A percentile compares a stretch with the other conserved stretches of the same genome.
Conservation (phyloP, 2,329 filamentous ascomycete species). For the Ophiosphaerella herpotricha region DNA sequence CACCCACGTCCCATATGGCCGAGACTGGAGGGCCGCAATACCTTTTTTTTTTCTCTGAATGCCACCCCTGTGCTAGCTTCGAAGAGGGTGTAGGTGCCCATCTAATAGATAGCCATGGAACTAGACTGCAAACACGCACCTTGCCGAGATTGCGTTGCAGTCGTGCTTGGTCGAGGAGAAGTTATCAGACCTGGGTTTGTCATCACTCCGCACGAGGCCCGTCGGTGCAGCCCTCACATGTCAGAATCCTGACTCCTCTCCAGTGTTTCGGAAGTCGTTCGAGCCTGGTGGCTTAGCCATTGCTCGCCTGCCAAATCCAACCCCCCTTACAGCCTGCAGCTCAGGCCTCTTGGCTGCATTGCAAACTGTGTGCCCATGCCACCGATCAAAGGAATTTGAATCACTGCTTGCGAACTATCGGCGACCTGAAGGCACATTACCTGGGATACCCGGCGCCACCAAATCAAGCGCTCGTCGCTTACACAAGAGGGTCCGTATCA, state of each 20-base stretch:
- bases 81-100: background rate
- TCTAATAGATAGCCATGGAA: background rate
- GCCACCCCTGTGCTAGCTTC: background rate
- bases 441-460: slow-evolving; percentile 13
- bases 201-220: background rate
- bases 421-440: background rate
- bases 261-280: slow-evolving; percentile 7
- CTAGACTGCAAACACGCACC: background rate
- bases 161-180: background rate
- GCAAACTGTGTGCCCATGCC: background rate
- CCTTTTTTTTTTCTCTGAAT: background rate
- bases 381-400: slow-evolving; percentile 8
- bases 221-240: slow-evolving; percentile 1
- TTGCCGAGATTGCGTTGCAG: slow-evolving; percentile 3
- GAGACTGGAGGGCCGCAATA: background rate
- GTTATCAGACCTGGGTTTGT: background rate
- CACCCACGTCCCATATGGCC: background rate
- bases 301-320: slow-evolving; percentile 4
- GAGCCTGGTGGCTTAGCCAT: slow-evolving; percentile 12
- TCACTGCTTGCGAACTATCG: slow-evolving; percentile 10
- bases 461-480: slow-evolving; percentile 28
- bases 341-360: background rate
- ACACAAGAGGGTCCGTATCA: slow-evolving; percentile 17
- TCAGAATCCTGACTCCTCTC: slow-evolving; percentile 3
- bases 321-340: slow-evolving; percentile 7